phyloP scores from a whole-genome alignment of 2,329 filamentous ascomycete genomes.

The Laburnicola sp. region DNA sequence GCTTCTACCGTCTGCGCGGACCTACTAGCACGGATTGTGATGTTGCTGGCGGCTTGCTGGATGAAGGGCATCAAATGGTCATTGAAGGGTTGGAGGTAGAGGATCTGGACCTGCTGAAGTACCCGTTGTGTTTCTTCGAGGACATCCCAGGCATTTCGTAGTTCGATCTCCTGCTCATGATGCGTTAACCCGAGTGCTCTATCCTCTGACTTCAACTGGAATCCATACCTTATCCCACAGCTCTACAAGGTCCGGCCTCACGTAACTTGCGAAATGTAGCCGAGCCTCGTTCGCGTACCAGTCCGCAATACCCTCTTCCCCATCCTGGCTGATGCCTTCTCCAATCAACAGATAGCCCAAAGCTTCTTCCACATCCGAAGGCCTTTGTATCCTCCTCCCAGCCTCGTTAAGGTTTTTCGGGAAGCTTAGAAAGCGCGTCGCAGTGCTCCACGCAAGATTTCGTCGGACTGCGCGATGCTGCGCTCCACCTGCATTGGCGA shows the following conservation, averaged over 20 bases:
- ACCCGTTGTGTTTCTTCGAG: constrained; percentile 44
- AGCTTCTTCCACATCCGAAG: constrained; percentile 42
- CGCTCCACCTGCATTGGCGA: constrained; percentile 32
- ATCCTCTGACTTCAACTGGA: too few relatives aligned
- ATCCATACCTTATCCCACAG: constrained; percentile 42
- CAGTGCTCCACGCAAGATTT: constrained; percentile 51
- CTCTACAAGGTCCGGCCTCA: constrained; percentile 32
- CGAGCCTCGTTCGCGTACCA: constrained; percentile 53
- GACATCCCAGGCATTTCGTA: constrained; percentile 32
- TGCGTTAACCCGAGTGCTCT: constrained; percentile 7
- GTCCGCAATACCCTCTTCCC: constrained; percentile 41
- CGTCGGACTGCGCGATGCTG: constrained; percentile 42
- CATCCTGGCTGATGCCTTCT: constrained; percentile 36
- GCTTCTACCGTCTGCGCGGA: constrained; percentile 38
- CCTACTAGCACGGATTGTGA: constrained; percentile 41
- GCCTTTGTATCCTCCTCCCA: constrained; percentile 20
- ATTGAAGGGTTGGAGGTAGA: constrained; percentile 43
- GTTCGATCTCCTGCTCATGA: constrained; percentile 21
- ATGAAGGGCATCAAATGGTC: constrained; percentile 41
- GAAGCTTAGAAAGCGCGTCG: constrained; percentile 49
- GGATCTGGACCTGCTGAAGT: constrained; percentile 41
- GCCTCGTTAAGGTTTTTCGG: constrained; percentile 31
- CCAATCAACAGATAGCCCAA: constrained; percentile 41
- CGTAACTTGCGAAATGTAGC: constrained; percentile 46
- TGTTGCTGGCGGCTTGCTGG: constrained; percentile 23